Evolutionary conservation across 2,329 filamentous ascomycete genomes (phyloP), one percentile per base, ranked within the genome.

Genomic region (Coleophoma cylindrospora): DNA sequence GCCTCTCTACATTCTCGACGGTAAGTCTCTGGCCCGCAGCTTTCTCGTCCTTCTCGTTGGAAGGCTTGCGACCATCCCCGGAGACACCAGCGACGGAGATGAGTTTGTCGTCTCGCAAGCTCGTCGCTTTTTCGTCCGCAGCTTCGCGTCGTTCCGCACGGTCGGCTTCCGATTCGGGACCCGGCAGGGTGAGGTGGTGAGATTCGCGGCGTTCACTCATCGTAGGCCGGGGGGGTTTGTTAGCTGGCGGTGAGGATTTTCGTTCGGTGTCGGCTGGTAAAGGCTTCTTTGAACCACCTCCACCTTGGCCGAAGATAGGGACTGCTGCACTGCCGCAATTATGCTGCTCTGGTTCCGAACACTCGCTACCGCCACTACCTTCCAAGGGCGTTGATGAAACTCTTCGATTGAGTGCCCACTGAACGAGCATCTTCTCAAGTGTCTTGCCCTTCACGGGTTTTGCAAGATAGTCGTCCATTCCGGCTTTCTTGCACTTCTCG

Each of bases 381-480:
- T 47, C 37, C 1, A 38, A 43, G 9, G 48, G 45, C 1, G 44
- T 54, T 15, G 40, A 12, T 9, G 54, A 43, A n/a, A 41, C 61
- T 64, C 50, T 72, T 67, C 61, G 76, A 65, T 43, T 76, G 60
- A 60, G 75, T 15, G 74, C 79, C 86, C 86, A 89, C 49, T 85
- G 80, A 19, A 88, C 71, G 37, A 90, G 74, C 83, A 87, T 89
- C 58, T 73, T 79, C 64, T 89, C 86, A 8, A 90, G 68, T 5
- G 81, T 76, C 47, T 77, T 76, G 56, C 83, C 80, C 58, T 84
- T 86, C 38, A 90, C 86, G 1, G 86, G 87, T 61, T 88, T 88
- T n/a, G 82, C 73, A 10, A 89, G 70, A 59, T 88, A 86, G 61
- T 88, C 85, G 57, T 90, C 86, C 87, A 90, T 90, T 33, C 87